Conservation (phyloP, 2,329 filamentous ascomycete genomes). For the Exophiala sideris region DNA sequence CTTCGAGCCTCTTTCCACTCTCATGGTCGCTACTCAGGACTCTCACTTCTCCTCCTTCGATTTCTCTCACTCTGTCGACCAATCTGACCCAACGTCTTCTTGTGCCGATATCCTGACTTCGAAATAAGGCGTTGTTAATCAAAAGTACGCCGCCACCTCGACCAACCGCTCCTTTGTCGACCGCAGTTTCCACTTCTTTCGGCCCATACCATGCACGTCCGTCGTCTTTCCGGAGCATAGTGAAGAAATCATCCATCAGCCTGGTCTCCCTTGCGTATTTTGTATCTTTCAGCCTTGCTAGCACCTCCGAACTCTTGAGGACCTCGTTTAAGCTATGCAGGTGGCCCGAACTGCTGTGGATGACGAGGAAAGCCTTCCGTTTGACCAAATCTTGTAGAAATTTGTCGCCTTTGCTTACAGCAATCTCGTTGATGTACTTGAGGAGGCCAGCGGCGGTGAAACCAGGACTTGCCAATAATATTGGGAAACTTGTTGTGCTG, state of each 20-base stretch:
- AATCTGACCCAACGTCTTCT: constrained; percentile 78
- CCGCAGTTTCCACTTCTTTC: constrained; percentile 74
- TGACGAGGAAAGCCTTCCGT: constrained; percentile 61
- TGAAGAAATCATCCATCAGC: constrained; percentile 79
- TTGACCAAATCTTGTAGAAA: constrained; percentile 56
- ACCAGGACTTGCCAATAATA: constrained; percentile 84
- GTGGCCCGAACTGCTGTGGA: constrained; percentile 82
- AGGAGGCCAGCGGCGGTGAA: constrained; percentile 82
- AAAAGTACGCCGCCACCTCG: constrained; percentile 79
- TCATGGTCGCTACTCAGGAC: constrained; percentile 93
- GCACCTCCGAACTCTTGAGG: constrained; percentile 74
- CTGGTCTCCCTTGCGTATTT: constrained; percentile 82
- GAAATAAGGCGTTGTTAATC: constrained; percentile 83
- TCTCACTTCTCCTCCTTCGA: constrained; percentile 78
- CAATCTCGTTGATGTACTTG: constrained; percentile 63
- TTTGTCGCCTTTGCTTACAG: constrained; percentile 69
- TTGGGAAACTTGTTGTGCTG: constrained; percentile 50
- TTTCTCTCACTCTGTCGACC: constrained; percentile 79
- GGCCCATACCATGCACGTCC: constrained; percentile 88
- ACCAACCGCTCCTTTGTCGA: constrained; percentile 84
- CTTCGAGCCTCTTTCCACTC: constrained; percentile 80
- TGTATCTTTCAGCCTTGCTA: constrained; percentile 74
- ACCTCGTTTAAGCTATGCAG: constrained; percentile 85
- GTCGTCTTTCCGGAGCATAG: constrained; percentile 76
- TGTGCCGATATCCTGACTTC: constrained; percentile 72